Percentiles rank a stretch among this genome's conserved stretches.
phyloP scores from a whole-genome alignment of 306 rosid genomes.

The Carpinus fangiana region DNA sequence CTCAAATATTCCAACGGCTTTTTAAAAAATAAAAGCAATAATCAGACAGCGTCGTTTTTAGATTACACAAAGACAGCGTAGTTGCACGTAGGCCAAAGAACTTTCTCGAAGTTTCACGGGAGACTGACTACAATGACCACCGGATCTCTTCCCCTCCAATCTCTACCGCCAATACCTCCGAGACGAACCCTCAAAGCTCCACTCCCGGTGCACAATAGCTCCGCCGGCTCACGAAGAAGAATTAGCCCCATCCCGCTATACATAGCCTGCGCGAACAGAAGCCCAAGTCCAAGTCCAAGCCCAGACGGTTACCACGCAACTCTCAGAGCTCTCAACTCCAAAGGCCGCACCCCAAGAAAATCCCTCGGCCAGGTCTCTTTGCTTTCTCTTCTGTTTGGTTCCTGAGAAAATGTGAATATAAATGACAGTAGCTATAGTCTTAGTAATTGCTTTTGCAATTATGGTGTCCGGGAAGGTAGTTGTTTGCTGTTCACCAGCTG shows the following conservation, averaged over 20 bases:
- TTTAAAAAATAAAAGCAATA: not conserved
- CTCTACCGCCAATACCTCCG: slow-evolving; percentile 58
- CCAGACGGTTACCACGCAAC: slow-evolving; percentile 71
- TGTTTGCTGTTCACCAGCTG: slow-evolving; percentile 5
- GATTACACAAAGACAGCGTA: not conserved
- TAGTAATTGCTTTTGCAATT: not conserved
- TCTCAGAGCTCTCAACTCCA: slow-evolving; percentile 85
- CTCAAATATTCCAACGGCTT: too few species aligned
- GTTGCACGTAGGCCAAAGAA: not conserved
- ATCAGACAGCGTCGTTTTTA: not conserved
- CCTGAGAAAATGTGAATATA: not conserved
- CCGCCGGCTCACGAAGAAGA: slow-evolving; percentile 17
- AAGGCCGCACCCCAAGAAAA: slow-evolving; percentile 80
- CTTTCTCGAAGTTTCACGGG: not conserved
- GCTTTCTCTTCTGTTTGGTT: slow-evolving; percentile 12
- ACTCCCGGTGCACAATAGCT: slow-evolving; percentile 19
- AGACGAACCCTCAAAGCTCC: slow-evolving; percentile 20
- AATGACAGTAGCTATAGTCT: not conserved
- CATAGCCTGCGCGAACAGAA: slow-evolving; percentile 36
- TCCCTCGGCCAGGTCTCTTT: slow-evolving; percentile 78
- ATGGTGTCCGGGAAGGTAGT: slow-evolving; percentile 3
- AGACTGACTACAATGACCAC: slow-evolving; percentile 33
- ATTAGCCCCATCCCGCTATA: not conserved
- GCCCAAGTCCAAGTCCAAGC: slow-evolving; percentile 26
- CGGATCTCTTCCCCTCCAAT: slow-evolving; percentile 35